Base-by-base conservation (phyloP, 2,329 filamentous ascomycete species). In the Diplodia intermedia region DNA sequence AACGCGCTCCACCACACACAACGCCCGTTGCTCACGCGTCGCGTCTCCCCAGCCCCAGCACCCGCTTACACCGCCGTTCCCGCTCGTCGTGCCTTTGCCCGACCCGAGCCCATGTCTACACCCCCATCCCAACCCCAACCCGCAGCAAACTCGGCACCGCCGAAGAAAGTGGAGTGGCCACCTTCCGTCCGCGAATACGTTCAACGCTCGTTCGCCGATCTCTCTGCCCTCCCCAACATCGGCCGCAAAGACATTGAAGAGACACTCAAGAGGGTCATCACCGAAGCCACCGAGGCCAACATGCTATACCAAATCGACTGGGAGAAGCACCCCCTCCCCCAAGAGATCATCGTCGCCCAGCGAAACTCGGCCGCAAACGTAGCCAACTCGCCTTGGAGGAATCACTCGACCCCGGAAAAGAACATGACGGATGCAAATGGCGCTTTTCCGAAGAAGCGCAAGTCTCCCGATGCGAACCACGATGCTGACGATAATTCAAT, bases 211-310 rank as follows among this genome's bases (percentile, higher is more conserved):
- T 98, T 98, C 77, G 88, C 91, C 62, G 86, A 88, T 31, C 86
- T 89, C 69, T 91, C 93, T 76, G 73, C 74, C 47, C 78, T 83
- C 50, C 70, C 76, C 15, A 81, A 78, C 68, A 81, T 85, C 68
- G 75, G 75, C n/a, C 72, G 72, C 62, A 75, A 85, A 65, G 93
- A 97, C 68, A 90, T 97, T 85, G 91, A 97, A 79, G 83, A 84
- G 69, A 96, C 93, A 76, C 83, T 99, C 71, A 97, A 94, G 80
- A 83, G 90, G 69, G 90, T 93, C 72, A 97, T 99, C 77, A 92
- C 90, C 70, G 85, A 89, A 66, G 92, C 92, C 71, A 93, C 92
- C 72, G 90, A 94, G 73, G 86, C 82, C 73, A 87, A 90, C 72
- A 86, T 86, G 67, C 86, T 97, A 75, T 85, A 90, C 76, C 85